Conservation (phyloP, 148 eudicot genomes). For the Simmondsia chinensis region DNA sequence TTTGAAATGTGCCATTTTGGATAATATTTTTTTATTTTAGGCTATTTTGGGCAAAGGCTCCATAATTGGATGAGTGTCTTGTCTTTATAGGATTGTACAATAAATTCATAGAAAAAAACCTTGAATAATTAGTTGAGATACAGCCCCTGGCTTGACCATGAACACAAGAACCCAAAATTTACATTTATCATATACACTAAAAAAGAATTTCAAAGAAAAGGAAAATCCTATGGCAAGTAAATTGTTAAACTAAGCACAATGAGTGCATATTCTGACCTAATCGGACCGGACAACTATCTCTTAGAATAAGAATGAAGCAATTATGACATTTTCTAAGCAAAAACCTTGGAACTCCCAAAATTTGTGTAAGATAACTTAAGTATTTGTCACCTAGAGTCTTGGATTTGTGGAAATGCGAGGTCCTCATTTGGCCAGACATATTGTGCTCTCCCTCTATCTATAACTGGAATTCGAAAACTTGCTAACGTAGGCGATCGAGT, state of each 20-base stretch:
- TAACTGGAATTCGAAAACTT: no score
- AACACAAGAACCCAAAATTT: neutral
- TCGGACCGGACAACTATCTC: neutral
- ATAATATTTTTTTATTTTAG: no score
- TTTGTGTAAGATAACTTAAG: slow-evolving; percentile 21
- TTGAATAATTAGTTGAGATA: neutral
- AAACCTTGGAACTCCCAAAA: neutral
- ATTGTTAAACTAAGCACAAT: neutral
- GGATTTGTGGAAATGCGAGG: slow-evolving; percentile 70
- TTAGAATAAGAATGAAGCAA: neutral
- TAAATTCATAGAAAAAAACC: no score
- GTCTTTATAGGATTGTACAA: no score
- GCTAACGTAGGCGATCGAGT: no score
- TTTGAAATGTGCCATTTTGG: no score
- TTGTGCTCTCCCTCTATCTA: neutral
- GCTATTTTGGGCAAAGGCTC: no score
- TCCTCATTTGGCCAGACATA: slow-evolving; percentile 73
- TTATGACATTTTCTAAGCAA: neutral
- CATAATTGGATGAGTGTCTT: no score
- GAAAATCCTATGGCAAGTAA: neutral
- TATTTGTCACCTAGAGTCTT: slow-evolving; percentile 96
- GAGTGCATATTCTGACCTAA: neutral
- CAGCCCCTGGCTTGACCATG: neutral
- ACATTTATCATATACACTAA: neutral
- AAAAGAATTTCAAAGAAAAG: no score